Evolutionary conservation across 2,329 filamentous ascomycete genomes (phyloP).

Genomic region (Pleurostoma richardsiae): DNA sequence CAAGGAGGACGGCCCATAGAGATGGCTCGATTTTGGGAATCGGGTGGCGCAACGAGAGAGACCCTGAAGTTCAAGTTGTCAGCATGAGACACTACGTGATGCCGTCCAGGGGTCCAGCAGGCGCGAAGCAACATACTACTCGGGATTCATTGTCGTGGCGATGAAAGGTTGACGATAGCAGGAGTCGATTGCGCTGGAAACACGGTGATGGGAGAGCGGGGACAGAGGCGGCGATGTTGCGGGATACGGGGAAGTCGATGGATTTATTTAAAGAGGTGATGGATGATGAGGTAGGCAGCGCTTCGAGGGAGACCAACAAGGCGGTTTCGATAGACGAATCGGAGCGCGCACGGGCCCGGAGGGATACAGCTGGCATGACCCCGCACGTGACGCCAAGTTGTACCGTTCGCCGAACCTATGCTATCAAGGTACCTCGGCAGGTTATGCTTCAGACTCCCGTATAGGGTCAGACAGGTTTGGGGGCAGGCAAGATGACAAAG

Average conservation of each 20-base stretch:
- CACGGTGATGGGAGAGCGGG: slow-evolving; percentile 6
- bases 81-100: slow-evolving; percentile 2
- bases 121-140: slow-evolving; percentile 64
- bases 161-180: slow-evolving; percentile 1
- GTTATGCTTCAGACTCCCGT: no score
- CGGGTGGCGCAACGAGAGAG: neutral
- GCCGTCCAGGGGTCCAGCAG: neutral
- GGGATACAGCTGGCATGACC: no score
- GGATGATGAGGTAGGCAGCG: neutral
- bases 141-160: slow-evolving; percentile 74
- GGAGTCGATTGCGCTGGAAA: no score
- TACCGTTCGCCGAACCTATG: no score
- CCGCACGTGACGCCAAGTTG: no score
- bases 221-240: slow-evolving; percentile 7
- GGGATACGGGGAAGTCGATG: slow-evolving; percentile 8
- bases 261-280: slow-evolving; percentile 6
- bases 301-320: neutral
- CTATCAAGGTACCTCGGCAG: no score
- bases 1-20: neutral
- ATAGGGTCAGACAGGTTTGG: no score
- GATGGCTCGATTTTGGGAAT: neutral
- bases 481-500: no score
- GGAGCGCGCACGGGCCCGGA: no score
- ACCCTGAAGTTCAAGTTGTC: slow-evolving; percentile 2
- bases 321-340: no score